phyloP scores from a whole-genome alignment of 257 asterid species.

The Ocimum tenuiflorum region DNA sequence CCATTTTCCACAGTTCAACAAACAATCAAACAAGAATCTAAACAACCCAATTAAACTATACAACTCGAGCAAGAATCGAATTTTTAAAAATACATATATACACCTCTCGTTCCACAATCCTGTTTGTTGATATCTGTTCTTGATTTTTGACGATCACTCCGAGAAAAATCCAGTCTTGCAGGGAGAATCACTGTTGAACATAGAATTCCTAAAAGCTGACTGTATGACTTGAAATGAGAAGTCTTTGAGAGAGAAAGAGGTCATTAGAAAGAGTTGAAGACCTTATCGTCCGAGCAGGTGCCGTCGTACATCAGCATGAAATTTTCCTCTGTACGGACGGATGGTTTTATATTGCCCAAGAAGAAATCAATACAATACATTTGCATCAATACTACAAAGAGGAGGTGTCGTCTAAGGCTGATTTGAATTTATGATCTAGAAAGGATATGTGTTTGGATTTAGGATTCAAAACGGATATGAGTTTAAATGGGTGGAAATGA shows the following conservation, averaged over 20 bases:
- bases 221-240: not conserved
- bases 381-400: no score
- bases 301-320: not conserved
- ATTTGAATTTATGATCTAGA: no score
- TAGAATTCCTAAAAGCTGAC: constrained; percentile 3
- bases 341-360: not conserved
- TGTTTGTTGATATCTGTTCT: not conserved
- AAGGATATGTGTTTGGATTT: no score
- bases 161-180: not conserved
- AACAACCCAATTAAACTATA: not conserved
- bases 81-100: not conserved
- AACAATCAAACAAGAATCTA: not conserved
- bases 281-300: not conserved
- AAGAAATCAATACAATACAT: no score
- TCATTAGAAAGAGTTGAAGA: not conserved
- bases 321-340: not conserved
- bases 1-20: not conserved
- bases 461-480: no score
- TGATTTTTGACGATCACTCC: not conserved
- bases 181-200: not conserved
- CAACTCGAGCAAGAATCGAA: not conserved
- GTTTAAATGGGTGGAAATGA: no score
- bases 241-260: not conserved
- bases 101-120: constrained; percentile 12
- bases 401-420: no score